phyloP scores from a whole-genome alignment of 768 basidiomycete genomes.

The Hemileccinum rubropunctum region DNA sequence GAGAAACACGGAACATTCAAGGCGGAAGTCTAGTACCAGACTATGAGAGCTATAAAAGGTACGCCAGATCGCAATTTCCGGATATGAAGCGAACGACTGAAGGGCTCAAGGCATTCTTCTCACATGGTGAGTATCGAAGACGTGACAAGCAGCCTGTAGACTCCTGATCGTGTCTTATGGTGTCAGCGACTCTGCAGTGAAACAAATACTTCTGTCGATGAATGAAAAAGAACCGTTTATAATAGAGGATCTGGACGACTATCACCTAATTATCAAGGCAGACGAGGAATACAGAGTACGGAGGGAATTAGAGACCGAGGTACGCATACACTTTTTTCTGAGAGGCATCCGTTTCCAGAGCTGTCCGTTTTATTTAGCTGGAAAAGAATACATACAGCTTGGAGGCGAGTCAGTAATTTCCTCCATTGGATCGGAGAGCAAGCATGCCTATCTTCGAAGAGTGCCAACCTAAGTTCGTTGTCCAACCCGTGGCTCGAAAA shows the following conservation, averaged over 20 bases:
- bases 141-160: not conserved
- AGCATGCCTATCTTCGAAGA: not conserved
- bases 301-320: constrained; percentile 74
- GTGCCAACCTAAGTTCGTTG: too few relatives aligned
- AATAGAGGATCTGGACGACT: constrained; percentile 84
- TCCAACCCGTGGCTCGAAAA: not conserved
- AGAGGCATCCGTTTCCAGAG: not conserved
- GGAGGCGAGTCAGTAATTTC: constrained; percentile 36
- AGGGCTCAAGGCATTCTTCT: constrained; percentile 53
- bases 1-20: too few relatives aligned
- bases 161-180: not conserved
- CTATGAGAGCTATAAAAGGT: constrained; percentile 69
- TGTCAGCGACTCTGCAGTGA: constrained; percentile 80
- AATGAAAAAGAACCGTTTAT: constrained; percentile 80
- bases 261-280: constrained; percentile 78
- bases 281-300: constrained; percentile 77
- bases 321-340: constrained; percentile 19
- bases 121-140: constrained; percentile 50
- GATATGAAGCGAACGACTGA: constrained; percentile 4
- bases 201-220: constrained; percentile 80
- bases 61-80: constrained; percentile 1
- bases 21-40: not conserved
- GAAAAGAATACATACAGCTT: constrained; percentile 86
- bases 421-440: not conserved
- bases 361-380: constrained; percentile 40